Evolutionary conservation across 176 grass and related monocot species (phyloP), one percentile per base, ranked within the genome.

Genomic region (Raddia guianensis): DNA sequence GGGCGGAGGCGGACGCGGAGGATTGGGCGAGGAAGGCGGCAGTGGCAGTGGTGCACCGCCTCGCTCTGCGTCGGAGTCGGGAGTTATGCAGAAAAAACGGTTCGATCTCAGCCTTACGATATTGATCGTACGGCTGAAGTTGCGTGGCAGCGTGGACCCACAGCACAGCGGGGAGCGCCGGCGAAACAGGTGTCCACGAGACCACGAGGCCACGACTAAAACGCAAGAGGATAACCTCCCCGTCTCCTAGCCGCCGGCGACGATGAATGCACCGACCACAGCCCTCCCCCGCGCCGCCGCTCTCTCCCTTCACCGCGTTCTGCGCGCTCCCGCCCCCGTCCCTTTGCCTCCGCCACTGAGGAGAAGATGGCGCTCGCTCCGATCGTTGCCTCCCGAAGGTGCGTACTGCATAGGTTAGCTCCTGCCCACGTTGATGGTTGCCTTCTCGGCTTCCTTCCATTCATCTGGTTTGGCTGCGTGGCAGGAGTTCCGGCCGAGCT

Each of bases 401-500:
- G 47, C 12, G 48, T 6, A 27, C 27, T 27, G 27, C 27, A 0
- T 27, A 1, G 4, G 56, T 60, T 0, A 9, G 18, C 3, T 16
- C 8, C 40, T 74, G 70, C 34, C 5, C 32, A 3, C n/a, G 21
- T 61, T 32, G 11, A 2, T 49, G 14, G 32, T 18, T 8, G 27
- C 3, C 16, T 27, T 9, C 5, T 62, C 0, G 5, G 20, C 54
- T 74, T 46, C 5, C 7, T 27, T 75, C 4, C 69, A 12, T 12
- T 9, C 13, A 7, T 53, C 45, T 84, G 75, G 82, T 2, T 5
- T 32, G 9, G 55, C 9, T 60, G 40, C 62, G 6, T 80, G 40
- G 16, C 90, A 98, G 92, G 90, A 15, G 49, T 54, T 47, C 90
- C 95, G 5, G 56, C 60, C 20, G 90, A 98, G 72, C 75, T 93